These are phyloP conservation scores for Evansstolkia leycettana DNA, from an alignment of 495 filamentous ascomycete species.

Conservation along the genomic window DNA sequence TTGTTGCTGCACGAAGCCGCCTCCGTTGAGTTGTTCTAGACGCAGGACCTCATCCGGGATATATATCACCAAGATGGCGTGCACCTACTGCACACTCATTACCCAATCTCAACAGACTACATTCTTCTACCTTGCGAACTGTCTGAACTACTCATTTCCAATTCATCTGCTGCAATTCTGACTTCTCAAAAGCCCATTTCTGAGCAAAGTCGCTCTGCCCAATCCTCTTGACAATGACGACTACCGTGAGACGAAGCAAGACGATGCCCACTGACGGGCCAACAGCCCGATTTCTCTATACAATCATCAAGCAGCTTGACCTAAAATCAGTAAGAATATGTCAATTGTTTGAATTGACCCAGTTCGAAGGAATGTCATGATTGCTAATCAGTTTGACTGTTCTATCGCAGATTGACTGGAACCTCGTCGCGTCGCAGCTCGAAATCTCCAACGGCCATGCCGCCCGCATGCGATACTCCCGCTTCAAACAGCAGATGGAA, in stretches of 20 bases:
- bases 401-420: constrained; percentile 60
- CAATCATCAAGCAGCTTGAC: constrained; percentile 64
- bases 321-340: constrained; percentile 50
- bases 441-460: constrained; percentile 71
- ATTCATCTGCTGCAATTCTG: no score
- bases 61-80: constrained; percentile 2
- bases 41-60: no score
- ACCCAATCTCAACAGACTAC: background rate
- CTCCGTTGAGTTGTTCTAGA: no score
- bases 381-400: background rate
- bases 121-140: background rate
- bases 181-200: no score
- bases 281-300: constrained; percentile 52
- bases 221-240: constrained; percentile 7
- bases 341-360: background rate
- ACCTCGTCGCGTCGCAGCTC: constrained; percentile 45
- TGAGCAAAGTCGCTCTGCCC: no score
- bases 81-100: constrained; percentile 3
- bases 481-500: constrained; percentile 53
- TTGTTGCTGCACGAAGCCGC: no score
- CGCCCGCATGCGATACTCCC: constrained; percentile 67
- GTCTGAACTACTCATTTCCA: background rate
- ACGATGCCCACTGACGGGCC: constrained; percentile 35
- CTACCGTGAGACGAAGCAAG: constrained; percentile 23
- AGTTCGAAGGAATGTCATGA: background rate